Conservation (phyloP, 2,329 filamentous ascomycete species). For the Fusarium sp. region DNA sequence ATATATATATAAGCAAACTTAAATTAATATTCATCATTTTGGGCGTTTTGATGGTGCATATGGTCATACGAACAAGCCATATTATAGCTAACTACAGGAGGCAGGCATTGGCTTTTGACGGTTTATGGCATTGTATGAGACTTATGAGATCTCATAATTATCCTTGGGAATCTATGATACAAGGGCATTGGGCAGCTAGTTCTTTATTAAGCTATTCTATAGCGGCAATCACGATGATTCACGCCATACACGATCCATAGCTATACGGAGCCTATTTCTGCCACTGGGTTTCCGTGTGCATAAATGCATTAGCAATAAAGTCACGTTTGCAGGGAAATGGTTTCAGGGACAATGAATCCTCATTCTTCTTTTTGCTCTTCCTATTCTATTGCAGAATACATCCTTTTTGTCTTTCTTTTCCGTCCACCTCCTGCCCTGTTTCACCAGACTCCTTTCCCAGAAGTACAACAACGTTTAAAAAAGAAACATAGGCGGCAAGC, state of each 20-base stretch:
- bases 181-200: background rate
- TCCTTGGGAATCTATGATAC: background rate
- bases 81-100: background rate
- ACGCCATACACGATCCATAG: background rate
- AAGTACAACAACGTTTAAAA: constrained; percentile 22
- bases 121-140: constrained; percentile 3
- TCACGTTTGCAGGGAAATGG: background rate
- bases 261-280: background rate
- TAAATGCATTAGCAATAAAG: background rate
- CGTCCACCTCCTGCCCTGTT: constrained; percentile 15
- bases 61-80: constrained; percentile 1
- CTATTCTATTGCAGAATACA: constrained; percentile 35
- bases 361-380: constrained; percentile 36
- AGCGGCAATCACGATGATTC: background rate
- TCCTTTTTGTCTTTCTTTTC: constrained; percentile 38
- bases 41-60: constrained; percentile 6
- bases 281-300: background rate
- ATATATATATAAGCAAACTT: constrained; percentile 8
- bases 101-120: background rate
- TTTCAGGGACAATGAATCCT: constrained; percentile 30
- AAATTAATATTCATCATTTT: constrained; percentile 17
- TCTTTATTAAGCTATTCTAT: background rate
- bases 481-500: constrained; percentile 10
- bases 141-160: background rate
- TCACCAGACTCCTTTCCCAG: constrained; percentile 31